phyloP scores from a whole-genome alignment of 306 rosid species.

The Trifolium dubium region DNA sequence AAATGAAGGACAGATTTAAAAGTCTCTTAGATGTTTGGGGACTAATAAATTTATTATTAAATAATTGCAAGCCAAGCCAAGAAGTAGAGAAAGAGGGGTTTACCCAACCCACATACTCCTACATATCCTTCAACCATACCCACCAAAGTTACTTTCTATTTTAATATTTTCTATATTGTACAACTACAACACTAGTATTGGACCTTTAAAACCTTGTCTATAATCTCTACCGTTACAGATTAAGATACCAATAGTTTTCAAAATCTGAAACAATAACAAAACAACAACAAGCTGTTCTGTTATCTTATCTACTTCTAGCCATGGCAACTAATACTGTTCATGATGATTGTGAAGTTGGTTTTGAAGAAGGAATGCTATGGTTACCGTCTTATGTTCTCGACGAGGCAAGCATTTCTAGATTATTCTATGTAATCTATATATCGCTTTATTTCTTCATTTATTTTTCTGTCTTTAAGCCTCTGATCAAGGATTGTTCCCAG shows the following conservation, averaged over 20 bases:
- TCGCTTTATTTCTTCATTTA: too few relatives aligned
- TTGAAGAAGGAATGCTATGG: slow-evolving; percentile 67
- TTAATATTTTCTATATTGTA: slow-evolving; percentile 8
- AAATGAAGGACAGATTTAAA: too few relatives aligned
- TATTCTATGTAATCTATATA: neutral
- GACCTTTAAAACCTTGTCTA: slow-evolving; percentile 52
- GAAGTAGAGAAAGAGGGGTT: slow-evolving; percentile 52
- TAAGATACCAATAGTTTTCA: slow-evolving; percentile 38
- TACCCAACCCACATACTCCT: slow-evolving; percentile 53
- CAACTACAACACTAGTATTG: slow-evolving; percentile 42
- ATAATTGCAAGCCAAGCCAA: slow-evolving; percentile 44
- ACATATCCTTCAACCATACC: slow-evolving; percentile 29
- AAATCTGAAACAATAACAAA: slow-evolving; percentile 5
- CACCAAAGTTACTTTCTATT: slow-evolving; percentile 7
- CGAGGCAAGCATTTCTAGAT: slow-evolving; percentile 37
- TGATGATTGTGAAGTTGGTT: slow-evolving; percentile 50
- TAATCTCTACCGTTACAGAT: slow-evolving; percentile 38
- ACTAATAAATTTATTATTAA: neutral
- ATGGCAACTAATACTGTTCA: slow-evolving; percentile 53
- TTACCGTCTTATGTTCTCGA: slow-evolving; percentile 64
- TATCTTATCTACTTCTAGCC: neutral
- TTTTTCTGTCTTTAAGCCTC: too few relatives aligned
- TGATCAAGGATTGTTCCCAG: neutral
- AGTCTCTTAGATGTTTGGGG: too few relatives aligned
- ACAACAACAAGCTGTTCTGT: slow-evolving; percentile 4